Evolutionary conservation across 768 basidiomycete species (phyloP).

Genomic region (Panaeolus cyanescens): DNA sequence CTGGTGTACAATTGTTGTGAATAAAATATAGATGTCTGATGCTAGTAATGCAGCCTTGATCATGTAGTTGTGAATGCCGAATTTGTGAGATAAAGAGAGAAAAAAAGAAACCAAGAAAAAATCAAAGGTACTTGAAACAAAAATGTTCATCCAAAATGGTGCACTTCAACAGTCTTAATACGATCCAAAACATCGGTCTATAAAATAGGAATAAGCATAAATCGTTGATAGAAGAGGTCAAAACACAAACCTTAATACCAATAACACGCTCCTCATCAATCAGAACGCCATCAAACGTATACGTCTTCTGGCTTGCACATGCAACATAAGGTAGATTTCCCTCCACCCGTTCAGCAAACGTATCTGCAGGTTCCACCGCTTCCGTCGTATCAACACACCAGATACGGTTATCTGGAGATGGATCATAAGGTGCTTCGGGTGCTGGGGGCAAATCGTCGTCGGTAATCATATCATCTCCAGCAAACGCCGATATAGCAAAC

Average conservation of each 20-base stretch:
- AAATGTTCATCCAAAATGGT: not conserved
- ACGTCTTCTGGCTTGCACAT: slow-evolving; percentile 8
- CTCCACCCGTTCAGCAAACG: slow-evolving; percentile 27
- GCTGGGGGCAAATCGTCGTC: not conserved
- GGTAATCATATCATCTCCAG: not conserved
- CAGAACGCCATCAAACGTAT: slow-evolving; percentile 32
- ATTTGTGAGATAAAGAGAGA: not conserved
- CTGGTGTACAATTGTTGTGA: not conserved
- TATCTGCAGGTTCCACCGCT: slow-evolving; percentile 5
- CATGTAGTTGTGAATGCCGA: not conserved
- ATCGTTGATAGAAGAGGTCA: not conserved
- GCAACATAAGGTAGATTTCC: slow-evolving; percentile 29
- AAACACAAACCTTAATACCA: slow-evolving; percentile 31
- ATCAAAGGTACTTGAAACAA: too few relatives aligned
- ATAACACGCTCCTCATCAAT: slow-evolving; percentile 45
- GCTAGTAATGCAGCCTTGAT: not conserved
- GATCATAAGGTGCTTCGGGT: not conserved
- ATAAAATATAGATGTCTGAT: not conserved
- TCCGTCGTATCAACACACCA: not conserved
- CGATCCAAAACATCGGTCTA: not conserved
- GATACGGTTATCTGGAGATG: not conserved
- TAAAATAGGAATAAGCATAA: not conserved
- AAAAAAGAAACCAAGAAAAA: not conserved
- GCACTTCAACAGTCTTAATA: not conserved
- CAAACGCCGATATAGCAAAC: not conserved